These are phyloP conservation scores for Clonostachys chloroleuca DNA, from an alignment of 2,329 filamentous ascomycete species.

Conservation along the genomic window DNA sequence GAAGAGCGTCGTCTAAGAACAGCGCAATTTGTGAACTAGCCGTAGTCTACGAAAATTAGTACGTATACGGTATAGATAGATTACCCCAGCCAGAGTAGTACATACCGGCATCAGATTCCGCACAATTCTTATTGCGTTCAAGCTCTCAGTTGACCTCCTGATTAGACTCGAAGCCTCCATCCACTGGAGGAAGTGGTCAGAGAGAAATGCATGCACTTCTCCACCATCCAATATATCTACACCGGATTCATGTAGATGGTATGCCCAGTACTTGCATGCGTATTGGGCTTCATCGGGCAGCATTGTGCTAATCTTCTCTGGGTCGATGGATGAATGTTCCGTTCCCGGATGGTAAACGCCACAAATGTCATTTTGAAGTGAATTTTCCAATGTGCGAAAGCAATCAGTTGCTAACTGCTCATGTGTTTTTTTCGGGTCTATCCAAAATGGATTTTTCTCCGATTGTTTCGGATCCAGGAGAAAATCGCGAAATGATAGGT, in stretches of 20 bases:
- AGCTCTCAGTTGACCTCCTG: conserved; percentile 5
- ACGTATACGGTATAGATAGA: neutral
- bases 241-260: conserved; percentile 15
- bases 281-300: conserved; percentile 26
- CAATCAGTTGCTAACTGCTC: neutral
- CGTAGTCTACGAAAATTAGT: neutral
- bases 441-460: neutral
- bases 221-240: no score
- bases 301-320: conserved; percentile 5
- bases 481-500: neutral
- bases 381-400: neutral
- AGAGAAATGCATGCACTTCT: conserved; percentile 20
- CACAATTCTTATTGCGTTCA: neutral
- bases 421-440: neutral
- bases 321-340: neutral
- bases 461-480: neutral
- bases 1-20: conserved; percentile 4
- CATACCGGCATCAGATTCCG: no score
- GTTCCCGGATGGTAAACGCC: conserved; percentile 1
- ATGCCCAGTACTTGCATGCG: conserved; percentile 29
- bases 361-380: neutral
- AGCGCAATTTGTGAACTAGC: no score
- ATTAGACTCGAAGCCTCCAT: conserved; percentile 29
- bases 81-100: neutral
- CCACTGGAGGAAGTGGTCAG: conserved; percentile 32